These are phyloP conservation scores for Erythrophleum ivorense DNA, from an alignment of 331 rosid species.

Conservation along the genomic window DNA sequence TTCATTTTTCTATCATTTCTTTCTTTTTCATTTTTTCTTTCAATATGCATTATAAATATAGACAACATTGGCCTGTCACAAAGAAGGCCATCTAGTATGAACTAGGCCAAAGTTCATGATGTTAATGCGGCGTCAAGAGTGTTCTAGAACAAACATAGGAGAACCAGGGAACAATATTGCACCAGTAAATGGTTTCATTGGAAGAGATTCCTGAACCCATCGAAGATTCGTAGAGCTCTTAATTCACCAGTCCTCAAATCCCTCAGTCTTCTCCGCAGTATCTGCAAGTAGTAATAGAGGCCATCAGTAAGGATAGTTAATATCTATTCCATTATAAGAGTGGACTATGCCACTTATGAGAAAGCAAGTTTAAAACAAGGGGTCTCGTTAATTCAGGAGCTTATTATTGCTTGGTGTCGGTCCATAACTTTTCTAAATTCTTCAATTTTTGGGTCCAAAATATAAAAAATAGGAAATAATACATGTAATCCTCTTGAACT, in stretches of 20 bases:
- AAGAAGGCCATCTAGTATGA: conserved; percentile 2
- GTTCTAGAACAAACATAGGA: background rate
- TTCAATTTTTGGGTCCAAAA: conserved; percentile 18
- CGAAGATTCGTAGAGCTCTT: conserved; percentile 72
- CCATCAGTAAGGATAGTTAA: background rate
- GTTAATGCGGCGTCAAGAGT: conserved; percentile 21
- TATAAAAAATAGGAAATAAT: too few relatives aligned
- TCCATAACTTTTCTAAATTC: background rate
- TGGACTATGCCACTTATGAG: background rate
- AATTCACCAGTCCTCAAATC: conserved; percentile 82
- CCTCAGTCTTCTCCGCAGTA: conserved; percentile 77
- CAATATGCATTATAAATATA: conserved; percentile 1
- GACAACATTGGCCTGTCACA: conserved; percentile 5
- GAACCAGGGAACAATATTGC: conserved; percentile 26
- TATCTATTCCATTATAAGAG: background rate
- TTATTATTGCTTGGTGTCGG: background rate
- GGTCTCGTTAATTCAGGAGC: background rate
- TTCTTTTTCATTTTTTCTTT: background rate
- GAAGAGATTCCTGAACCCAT: conserved; percentile 73
- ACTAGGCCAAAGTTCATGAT: conserved; percentile 30
- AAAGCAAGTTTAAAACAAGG: background rate
- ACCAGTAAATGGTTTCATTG: conserved; percentile 47
- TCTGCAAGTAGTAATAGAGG: conserved; percentile 53
- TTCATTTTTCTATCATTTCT: background rate
- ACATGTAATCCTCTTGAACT: too few relatives aligned